phyloP scores from a whole-genome alignment of 1,139 yeast genomes.

The Hansenula anomala region DNA sequence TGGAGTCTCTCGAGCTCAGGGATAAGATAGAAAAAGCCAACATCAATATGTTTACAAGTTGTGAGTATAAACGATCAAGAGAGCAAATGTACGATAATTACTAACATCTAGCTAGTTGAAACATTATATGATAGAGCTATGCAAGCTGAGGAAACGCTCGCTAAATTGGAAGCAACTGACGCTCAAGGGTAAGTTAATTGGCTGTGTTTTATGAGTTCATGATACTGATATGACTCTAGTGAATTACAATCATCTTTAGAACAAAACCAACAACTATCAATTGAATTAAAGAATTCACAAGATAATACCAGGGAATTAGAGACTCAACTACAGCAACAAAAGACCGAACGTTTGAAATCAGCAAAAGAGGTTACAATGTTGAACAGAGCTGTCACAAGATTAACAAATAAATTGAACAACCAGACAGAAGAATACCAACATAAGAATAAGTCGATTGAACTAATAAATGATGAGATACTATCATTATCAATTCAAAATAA shows the following conservation, averaged over 20 bases:
- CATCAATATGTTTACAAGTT: neutral
- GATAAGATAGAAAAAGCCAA: neutral
- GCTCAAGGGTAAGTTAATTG: slow-evolving; percentile 2
- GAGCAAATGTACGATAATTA: too few species aligned
- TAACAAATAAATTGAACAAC: slow-evolving; percentile 30
- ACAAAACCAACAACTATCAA: slow-evolving; percentile 9
- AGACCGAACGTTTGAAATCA: slow-evolving; percentile 13
- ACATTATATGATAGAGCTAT: slow-evolving; percentile 6
- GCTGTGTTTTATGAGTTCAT: too few species aligned
- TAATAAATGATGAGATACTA: slow-evolving; percentile 67
- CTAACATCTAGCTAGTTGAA: too few species aligned
- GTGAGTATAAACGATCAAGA: neutral
- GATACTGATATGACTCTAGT: slow-evolving; percentile 10
- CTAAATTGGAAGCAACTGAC: slow-evolving; percentile 5
- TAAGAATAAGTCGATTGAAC: slow-evolving; percentile 53
- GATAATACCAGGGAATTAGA: slow-evolving; percentile 6
- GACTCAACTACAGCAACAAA: slow-evolving; percentile 1
- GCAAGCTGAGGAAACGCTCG: slow-evolving; percentile 4
- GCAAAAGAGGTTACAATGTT: slow-evolving; percentile 15
- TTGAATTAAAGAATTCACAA: slow-evolving; percentile 1
- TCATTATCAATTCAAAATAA: slow-evolving; percentile 66
- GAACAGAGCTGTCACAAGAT: slow-evolving; percentile 21
- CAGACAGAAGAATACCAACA: slow-evolving; percentile 44
- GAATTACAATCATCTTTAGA: slow-evolving; percentile 30
- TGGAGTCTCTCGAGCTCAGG: slow-evolving; percentile 4